Evolutionary conservation across 805 yeast genomes (phyloP), one percentile per base, ranked within the genome.

Genomic region (Spathaspora hagerdaliae): DNA sequence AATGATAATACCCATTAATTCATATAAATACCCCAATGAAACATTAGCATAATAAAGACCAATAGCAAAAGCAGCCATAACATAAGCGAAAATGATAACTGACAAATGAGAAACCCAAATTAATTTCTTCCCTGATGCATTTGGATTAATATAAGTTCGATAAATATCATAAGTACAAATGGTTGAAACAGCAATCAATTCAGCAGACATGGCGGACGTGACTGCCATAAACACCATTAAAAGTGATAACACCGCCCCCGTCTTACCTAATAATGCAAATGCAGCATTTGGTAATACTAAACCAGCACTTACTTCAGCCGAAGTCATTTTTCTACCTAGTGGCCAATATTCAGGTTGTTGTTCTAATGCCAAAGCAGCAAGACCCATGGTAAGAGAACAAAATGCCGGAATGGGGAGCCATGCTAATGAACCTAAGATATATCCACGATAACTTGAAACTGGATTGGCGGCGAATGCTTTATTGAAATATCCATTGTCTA

Each of bases 381-480:
- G 69, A 10, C 97, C 96, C 85, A 88, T 76, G 7, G 95, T 85
- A 2, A 92, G 83, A 12, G 96, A 86, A 42, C 82, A 77, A 46
- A 87, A 75, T 73, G 83, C 84, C 39, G 97, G 97, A 52, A 90
- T 83, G 7, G 96, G 91, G 60, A 87, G 85, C 96, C 97, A 90
- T 0, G 92, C 85, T 38, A 90, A 63, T 27, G 96, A 96, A 47
- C 96, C 97, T 47, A 87, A 66, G 26, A 87, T 82, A 64, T 90
- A 90, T 19, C 96, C 97, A 7, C 94, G 92, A 53, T 89, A 69
- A 29, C 95, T 88, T 39, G 94, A 82, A 9, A 81, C 85, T 19
- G 96, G 95, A 49, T 84, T 77, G 7, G 92, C 83, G 27, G 95
- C 88, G 61, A 89, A 85, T 10, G 95, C 95, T 67, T 88, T 88